Evolutionary conservation across 2,329 filamentous ascomycete species (phyloP), one percentile per base, ranked within the genome.

Genomic region (Pseudofabraea citricarpa): DNA sequence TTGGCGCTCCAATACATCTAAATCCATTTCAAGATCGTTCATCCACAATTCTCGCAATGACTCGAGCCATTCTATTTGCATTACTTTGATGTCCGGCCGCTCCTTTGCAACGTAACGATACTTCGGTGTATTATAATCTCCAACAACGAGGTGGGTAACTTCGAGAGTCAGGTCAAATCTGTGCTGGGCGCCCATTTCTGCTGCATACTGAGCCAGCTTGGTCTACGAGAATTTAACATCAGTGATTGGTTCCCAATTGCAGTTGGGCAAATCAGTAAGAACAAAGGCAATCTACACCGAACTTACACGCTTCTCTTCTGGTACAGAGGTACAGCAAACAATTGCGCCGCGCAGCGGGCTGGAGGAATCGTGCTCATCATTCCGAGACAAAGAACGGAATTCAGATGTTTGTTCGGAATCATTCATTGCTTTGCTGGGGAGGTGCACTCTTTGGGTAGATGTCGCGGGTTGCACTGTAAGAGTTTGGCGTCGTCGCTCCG

Each of bases 91-190:
- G 59, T 98, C 93, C 37, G 85, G 81, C 41, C 93, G 79, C 62
- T 91, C 86, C 60, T 84, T 87, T 42, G 91, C 93, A 58, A 97
- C 91, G 72, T 95, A 95, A 64, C 83, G 85, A 67, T 98, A 98
- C 65, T 98, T 98, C 39, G 86, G 81, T 1, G 91, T 97, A 61
- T 91, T 80, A 57, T 89, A 86, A 57, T 87, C 83, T 62, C 90
- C 93, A 49, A 95, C 88, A 50, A 98, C 78, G 36, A 98, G 81
- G 69, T 98, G 93, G 5, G 93, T 97, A 37, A 95, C 89, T 63
- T 96, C 89, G 44, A 87, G 87, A n/a, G 90, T 97, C 35, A 98
- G 79, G 64, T 98, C 90, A 64, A 90, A 85, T 57, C 87, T 90
- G 73, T 95, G 87, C 47, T 77, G 66, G 40, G 90, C 93, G 52